Conservation (phyloP, 2,329 filamentous ascomycete species). For the Epichloe amarillans region DNA sequence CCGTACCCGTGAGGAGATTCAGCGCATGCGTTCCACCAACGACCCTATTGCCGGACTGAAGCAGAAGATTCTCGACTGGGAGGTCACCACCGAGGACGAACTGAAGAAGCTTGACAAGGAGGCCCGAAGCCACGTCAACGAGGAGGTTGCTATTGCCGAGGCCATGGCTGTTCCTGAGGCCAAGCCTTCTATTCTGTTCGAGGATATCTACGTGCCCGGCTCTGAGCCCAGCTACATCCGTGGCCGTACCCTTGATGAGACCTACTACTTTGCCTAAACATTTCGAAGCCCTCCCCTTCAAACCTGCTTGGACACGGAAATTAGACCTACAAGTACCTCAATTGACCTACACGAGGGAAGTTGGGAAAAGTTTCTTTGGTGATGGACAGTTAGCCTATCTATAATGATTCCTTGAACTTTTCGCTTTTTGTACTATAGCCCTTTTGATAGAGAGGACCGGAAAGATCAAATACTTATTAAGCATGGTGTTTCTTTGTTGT, state of each 20-base stretch:
- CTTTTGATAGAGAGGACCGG: constrained; percentile 11
- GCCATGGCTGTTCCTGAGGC: constrained; percentile 70
- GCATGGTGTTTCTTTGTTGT: constrained; percentile 5
- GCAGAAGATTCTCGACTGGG: constrained; percentile 96
- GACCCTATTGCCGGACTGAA: constrained; percentile 97
- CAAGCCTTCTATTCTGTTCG: constrained; percentile 72
- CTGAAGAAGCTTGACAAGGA: constrained; percentile 95
- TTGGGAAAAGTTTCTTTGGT: no score
- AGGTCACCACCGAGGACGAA: constrained; percentile 80
- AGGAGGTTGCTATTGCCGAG: constrained; percentile 83
- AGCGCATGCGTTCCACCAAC: constrained; percentile 98
- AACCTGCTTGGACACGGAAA: background rate
- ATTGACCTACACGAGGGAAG: no score
- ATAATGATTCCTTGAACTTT: constrained; percentile 20
- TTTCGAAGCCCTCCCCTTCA: background rate
- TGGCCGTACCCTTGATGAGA: constrained; percentile 82
- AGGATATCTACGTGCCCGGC: constrained; percentile 90
- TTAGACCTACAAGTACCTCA: background rate
- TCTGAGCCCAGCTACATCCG: constrained; percentile 80
- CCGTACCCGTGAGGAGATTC: constrained; percentile 97
- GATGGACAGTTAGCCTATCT: no score
- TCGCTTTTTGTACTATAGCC: constrained; percentile 14
- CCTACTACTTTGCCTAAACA: constrained; percentile 65
- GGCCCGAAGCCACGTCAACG: constrained; percentile 71
- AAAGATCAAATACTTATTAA: constrained; percentile 12